These are phyloP conservation scores for Casuarina equisetifolia DNA, from an alignment of 306 rosid genomes.

Conservation along the genomic window DNA sequence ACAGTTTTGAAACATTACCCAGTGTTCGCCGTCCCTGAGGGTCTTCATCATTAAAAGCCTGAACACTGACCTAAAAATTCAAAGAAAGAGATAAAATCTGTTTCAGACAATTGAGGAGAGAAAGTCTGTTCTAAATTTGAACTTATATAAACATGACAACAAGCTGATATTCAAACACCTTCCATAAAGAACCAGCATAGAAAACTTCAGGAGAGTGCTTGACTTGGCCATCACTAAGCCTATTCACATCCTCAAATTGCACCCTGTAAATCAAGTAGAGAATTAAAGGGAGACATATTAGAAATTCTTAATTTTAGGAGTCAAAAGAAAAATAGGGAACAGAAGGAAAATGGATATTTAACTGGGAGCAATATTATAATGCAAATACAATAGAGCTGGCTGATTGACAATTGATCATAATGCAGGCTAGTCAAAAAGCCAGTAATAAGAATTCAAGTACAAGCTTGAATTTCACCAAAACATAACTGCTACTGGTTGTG, in stretches of 20 bases:
- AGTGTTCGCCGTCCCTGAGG: slow-evolving; percentile 93
- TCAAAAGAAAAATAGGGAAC: slow-evolving; percentile 18
- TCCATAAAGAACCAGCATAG: slow-evolving; percentile 98
- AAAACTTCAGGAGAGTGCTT: slow-evolving; percentile 91
- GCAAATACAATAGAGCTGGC: not conserved
- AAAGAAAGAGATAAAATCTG: slow-evolving; percentile 32
- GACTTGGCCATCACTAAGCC: slow-evolving; percentile 98
- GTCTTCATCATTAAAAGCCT: slow-evolving; percentile 96
- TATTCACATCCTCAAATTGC: slow-evolving; percentile 94
- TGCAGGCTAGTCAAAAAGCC: not conserved
- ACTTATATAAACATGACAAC: slow-evolving; percentile 19
- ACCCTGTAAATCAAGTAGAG: slow-evolving; percentile 59
- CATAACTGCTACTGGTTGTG: not conserved
- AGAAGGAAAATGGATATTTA: not conserved
- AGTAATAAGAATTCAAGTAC: not conserved
- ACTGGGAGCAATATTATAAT: not conserved
- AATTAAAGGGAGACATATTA: slow-evolving; percentile 19
- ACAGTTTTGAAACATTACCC: slow-evolving; percentile 52
- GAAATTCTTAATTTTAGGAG: slow-evolving; percentile 6
- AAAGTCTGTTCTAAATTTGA: not conserved
- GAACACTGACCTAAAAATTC: slow-evolving; percentile 75
- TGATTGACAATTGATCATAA: not conserved
- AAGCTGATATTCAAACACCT: slow-evolving; percentile 55
- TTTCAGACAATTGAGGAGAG: slow-evolving; percentile 24
- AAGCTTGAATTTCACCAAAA: not conserved